A percentile compares a stretch with the other conserved stretches of the same genome.
phyloP scores from a whole-genome alignment of 1,284 basidiomycete genomes.

The Microbotryomycetes sp. region DNA sequence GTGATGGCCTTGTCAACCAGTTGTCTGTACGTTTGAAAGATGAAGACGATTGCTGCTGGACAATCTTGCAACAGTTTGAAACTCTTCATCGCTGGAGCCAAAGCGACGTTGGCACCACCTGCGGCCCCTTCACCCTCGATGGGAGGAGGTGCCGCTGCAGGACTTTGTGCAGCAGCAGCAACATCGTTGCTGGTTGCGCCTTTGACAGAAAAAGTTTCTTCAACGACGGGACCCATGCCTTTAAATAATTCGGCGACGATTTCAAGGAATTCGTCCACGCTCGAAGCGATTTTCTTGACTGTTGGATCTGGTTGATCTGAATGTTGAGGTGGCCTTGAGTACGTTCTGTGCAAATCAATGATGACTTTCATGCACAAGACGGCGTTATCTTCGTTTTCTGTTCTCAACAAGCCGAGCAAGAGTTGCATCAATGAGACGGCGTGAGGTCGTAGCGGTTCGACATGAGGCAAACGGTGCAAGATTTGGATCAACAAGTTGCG shows the following conservation, averaged over 20 bases:
- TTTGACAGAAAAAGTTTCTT: slow-evolving; percentile 59
- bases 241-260: slow-evolving; percentile 67
- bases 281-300: slow-evolving; percentile 55
- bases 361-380: slow-evolving; percentile 85
- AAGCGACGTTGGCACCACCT: slow-evolving; percentile 5
- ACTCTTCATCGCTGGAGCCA: slow-evolving; percentile 62
- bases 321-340: slow-evolving; percentile 39
- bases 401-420: slow-evolving; percentile 72
- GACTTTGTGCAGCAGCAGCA: slow-evolving; percentile 12
- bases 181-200: neutral
- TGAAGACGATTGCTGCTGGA: slow-evolving; percentile 84
- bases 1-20: slow-evolving; percentile 63
- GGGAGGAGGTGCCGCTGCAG: slow-evolving; percentile 26
- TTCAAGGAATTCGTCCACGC: slow-evolving; percentile 72
- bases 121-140: slow-evolving; percentile 16
- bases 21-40: slow-evolving; percentile 72
- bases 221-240: slow-evolving; percentile 68
- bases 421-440: slow-evolving; percentile 60
- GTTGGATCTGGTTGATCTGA: slow-evolving; percentile 12
- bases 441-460: slow-evolving; percentile 69
- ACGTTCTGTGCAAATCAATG: slow-evolving; percentile 58
- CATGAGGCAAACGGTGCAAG: slow-evolving; percentile 76
- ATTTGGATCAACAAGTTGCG: slow-evolving; percentile 80
- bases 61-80: slow-evolving; percentile 95
- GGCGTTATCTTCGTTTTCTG: slow-evolving; percentile 96